A percentile compares a stretch with the other conserved stretches of the same genome.
phyloP scores from a whole-genome alignment of 2,329 filamentous ascomycete genomes.

The Cercospora sp. region DNA sequence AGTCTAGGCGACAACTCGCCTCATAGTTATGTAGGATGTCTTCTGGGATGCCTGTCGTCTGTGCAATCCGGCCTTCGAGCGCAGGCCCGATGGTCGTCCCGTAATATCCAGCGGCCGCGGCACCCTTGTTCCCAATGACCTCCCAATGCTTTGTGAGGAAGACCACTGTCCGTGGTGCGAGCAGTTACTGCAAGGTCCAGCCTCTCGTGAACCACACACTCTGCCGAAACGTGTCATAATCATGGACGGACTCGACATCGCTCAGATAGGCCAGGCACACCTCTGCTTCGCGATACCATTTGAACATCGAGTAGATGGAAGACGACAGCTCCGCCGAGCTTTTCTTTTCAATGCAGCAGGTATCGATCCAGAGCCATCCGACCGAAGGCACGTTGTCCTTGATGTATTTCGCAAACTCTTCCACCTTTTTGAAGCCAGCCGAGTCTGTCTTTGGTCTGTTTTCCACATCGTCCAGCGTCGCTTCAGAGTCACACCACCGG shows the following conservation, averaged over 20 bases:
- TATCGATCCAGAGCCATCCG: constrained; percentile 31
- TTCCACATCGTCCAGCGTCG: constrained; percentile 21
- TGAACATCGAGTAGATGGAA: constrained; percentile 29
- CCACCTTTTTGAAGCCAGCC: constrained; percentile 23
- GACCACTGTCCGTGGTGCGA: constrained; percentile 24
- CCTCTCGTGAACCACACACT: constrained; percentile 31
- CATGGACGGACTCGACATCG: constrained; percentile 15
- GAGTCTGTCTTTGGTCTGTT: constrained; percentile 15
- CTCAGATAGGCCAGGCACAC: constrained; percentile 28
- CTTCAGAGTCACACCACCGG: constrained; percentile 20
- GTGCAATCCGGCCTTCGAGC: constrained; percentile 16
- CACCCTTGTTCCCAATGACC: constrained; percentile 29
- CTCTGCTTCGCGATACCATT: constrained; percentile 26
- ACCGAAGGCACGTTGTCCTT: constrained; percentile 15
- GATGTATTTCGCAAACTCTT: constrained; percentile 26
- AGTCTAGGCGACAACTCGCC: constrained; percentile 11
- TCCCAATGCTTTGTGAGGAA: constrained; percentile 27
- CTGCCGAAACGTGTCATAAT: constrained; percentile 6
- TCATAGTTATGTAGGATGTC: constrained; percentile 17
- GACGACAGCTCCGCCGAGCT: constrained; percentile 24
- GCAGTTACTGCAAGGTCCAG: constrained; percentile 31
- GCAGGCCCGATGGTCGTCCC: constrained; percentile 6
- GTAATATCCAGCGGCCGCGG: background rate
- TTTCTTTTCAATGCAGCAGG: constrained; percentile 29
- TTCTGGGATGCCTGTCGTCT: constrained; percentile 20